Base-by-base conservation (phyloP, 257 asterid genomes). In the Cinchona pubescens region DNA sequence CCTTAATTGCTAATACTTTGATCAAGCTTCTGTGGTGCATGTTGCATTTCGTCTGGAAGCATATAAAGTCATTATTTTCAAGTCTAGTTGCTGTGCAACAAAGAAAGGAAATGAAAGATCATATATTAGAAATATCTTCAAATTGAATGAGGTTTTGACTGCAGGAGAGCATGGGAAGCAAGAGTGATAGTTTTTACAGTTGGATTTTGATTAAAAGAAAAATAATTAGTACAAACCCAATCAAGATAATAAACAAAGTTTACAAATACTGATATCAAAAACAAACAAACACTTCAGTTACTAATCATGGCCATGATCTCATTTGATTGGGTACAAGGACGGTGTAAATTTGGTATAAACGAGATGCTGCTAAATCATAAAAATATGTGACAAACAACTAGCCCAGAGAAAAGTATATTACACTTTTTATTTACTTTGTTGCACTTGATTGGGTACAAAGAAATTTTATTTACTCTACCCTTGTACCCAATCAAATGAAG, bases 1-100 rank as follows among this genome's bases (percentile, higher is more conserved):
- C 29, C 60, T 38, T 51, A 48, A 27, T 75, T 62, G 32, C 67
- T 76, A 35, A 35, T 67, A 37, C 72, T 25, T 72, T 77, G 32
- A 70, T 16, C 40, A 45, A 71, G 32, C 32, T 1, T 35, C 71
- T 66, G 18, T 18, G 46, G 19, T 45, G 64, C 64, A 49, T 11
- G 62, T n/a, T 51, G 46, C 45, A 19, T 25, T 51, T 30, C 62
- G 8, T 21, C 9, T 25, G 63, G 63, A 32, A 70, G 8, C 63
- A 51, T 30, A 49, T n/a, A 2, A 32, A 18, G 21, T 56, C 25
- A 15, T 4, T 75, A 67, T 62, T 38, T n/a, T 15, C 9, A 19
- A 30, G 51, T 23, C 25, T 51, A 23, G 48, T 49, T 25, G 5
- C 29, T 27, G 23, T 27, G 2, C 15, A 46, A 48, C 49, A n/a